These are phyloP conservation scores for Ailanthus altissimus DNA, from an alignment of 345 rosid species.

Conservation along the genomic window DNA sequence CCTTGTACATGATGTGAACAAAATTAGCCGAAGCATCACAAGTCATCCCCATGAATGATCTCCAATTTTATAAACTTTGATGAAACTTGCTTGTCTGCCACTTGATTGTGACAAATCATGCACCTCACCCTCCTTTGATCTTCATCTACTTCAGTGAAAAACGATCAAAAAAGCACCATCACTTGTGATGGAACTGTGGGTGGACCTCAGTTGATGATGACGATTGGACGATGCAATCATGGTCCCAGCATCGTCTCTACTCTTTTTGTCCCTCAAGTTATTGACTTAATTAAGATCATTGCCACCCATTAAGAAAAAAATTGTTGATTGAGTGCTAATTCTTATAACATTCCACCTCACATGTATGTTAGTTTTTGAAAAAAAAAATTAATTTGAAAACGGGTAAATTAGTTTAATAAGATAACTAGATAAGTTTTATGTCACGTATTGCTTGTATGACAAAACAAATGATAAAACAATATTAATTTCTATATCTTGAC, in stretches of 20 bases:
- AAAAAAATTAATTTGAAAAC: no score
- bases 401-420: no score
- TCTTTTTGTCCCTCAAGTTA: not conserved
- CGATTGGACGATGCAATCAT: not conserved
- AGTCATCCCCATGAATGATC: not conserved
- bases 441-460: no score
- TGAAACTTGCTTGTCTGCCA: not conserved
- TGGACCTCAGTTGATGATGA: constrained; percentile 1
- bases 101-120: constrained; percentile 3
- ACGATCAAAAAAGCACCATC: no score
- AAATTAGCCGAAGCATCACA: not conserved
- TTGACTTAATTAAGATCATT: not conserved
- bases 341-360: no score
- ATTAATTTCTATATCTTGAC: not conserved
- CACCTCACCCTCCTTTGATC: not conserved
- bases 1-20: not conserved
- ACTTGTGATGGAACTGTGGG: not conserved
- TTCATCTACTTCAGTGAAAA: not conserved
- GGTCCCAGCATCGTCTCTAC: not conserved
- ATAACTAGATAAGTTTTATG: no score
- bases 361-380: no score
- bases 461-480: no score
- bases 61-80: not conserved
- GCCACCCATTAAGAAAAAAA: not conserved
- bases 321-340: not conserved